phyloP scores from a whole-genome alignment of 352 stramenopile genomes.

The Salisapilia sapeloensis region DNA sequence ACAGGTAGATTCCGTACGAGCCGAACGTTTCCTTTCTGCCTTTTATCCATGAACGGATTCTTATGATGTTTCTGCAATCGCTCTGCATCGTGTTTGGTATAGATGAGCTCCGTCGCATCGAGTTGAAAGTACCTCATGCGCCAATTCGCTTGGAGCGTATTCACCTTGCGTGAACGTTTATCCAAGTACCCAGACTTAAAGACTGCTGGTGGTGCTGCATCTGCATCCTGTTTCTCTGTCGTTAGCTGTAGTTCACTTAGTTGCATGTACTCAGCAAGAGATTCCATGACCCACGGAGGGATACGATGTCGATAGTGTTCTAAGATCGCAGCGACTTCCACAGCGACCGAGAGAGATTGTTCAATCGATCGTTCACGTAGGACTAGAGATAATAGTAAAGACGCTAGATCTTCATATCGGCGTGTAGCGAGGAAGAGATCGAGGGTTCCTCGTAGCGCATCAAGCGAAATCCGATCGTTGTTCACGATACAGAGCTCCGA shows the following conservation, averaged over 20 bases:
- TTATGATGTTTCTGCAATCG: constrained; percentile 16
- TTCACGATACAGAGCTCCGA: constrained; percentile 30
- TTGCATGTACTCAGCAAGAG: constrained; percentile 35
- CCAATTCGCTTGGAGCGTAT: constrained; percentile 55
- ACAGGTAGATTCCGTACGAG: constrained; percentile 21
- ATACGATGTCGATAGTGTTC: constrained; percentile 27
- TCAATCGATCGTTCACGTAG: constrained; percentile 19
- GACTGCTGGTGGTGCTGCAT: constrained; percentile 16
- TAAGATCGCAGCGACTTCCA: constrained; percentile 29
- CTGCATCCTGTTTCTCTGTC: constrained; percentile 26
- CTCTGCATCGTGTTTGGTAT: constrained; percentile 47
- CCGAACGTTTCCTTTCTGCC: constrained; percentile 15
- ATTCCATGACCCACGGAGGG: constrained; percentile 30
- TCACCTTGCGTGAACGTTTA: constrained; percentile 28
- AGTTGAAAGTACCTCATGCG: constrained; percentile 43
- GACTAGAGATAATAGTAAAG: constrained; percentile 32
- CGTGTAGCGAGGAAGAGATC: constrained; percentile 29
- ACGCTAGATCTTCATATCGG: constrained; percentile 28
- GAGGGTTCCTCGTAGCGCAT: constrained; percentile 17
- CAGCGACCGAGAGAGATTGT: constrained; percentile 13
- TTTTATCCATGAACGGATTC: constrained; percentile 43
- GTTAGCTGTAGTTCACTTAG: constrained; percentile 33
- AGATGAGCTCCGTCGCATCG: constrained; percentile 20
- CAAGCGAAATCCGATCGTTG: constrained; percentile 25
- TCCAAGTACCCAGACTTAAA: constrained; percentile 25